Evolutionary conservation across 352 stramenopile genomes (phyloP), one percentile per base, ranked within the genome.

Genomic region (Globisporangium solare): DNA sequence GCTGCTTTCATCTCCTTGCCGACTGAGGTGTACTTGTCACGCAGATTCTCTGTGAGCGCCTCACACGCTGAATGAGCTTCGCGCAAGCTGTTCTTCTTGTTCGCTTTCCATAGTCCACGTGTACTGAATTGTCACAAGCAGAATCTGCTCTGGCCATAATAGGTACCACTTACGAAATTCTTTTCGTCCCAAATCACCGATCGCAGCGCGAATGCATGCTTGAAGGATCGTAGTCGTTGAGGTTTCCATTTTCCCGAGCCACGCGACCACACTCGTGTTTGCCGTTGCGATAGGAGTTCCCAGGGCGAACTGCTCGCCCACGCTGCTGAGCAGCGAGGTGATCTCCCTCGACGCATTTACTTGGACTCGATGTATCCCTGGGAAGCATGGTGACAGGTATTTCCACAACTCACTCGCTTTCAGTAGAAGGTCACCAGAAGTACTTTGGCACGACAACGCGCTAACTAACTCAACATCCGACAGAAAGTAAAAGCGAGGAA

Each of bases 141-240:
- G 21, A 0, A 86, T 75, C 64, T 93, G 83, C 27, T 93, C 83
- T 0, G 83, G 79, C 83, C 83, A 93, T 6, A 89, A 61, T 6
- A 89, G 46, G 40, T 75, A 89, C 83, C 83, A 93, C 37, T 93
- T 93, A 0, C 80, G 79, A 58, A 93, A 93, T 31, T 90, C 83
- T 56, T 93, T 92, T 5, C 79, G 72, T 18, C 66, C 56, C n/a
- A 78, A 61, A 58, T 93, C 83, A 12, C 65, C 83, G 13, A 82
- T 68, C 15, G 83, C 72, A 2, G 78, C 77, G 3, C 81, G 76
- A 6, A 85, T 72, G 6, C 71, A 85, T 5, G 83, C 83, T 37
- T 93, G 81, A 0, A 93, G 40, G 3, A 88, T 85, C 42, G 79
- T 91, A 32, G 60, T 60, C 63, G 89, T 86, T 0, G 74, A 61